Evolutionary conservation across 2,329 filamentous ascomycete species (phyloP).

Genomic region (Talaromyces atroroseus): DNA sequence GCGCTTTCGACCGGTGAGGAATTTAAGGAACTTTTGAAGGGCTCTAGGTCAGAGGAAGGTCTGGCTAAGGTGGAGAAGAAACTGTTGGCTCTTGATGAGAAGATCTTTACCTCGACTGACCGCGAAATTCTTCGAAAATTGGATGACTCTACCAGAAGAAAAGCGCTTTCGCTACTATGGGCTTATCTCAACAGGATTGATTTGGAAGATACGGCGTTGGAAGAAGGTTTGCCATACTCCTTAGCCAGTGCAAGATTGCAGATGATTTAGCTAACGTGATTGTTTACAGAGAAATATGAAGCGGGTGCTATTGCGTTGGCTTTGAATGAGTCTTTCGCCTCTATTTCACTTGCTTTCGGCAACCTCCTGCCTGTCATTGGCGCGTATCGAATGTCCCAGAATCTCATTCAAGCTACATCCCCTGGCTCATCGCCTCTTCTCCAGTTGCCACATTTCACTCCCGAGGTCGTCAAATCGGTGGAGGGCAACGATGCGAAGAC

Average conservation of each 20-base stretch:
- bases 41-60: constrained; percentile 72
- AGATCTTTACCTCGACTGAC: constrained; percentile 64
- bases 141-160: constrained; percentile 74
- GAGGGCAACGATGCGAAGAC: constrained; percentile 60
- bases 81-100: constrained; percentile 56
- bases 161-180: constrained; percentile 86
- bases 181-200: constrained; percentile 88
- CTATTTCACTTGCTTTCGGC: constrained; percentile 82
- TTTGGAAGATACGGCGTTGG: constrained; percentile 68
- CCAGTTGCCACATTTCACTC: constrained; percentile 82
- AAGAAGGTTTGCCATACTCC: constrained; percentile 50
- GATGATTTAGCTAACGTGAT: neutral
- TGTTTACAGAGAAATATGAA: constrained; percentile 66
- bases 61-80: constrained; percentile 78
- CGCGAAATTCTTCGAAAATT: constrained; percentile 70
- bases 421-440: constrained; percentile 81
- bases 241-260: neutral
- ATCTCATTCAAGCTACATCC: constrained; percentile 81
- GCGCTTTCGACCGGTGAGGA: constrained; percentile 83
- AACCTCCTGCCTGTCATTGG: constrained; percentile 75
- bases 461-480: constrained; percentile 45
- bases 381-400: constrained; percentile 76
- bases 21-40: constrained; percentile 69
- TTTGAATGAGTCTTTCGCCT: constrained; percentile 78
- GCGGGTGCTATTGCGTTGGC: constrained; percentile 79